phyloP scores from a whole-genome alignment of 2,329 filamentous ascomycete species.

The Knufia petricola region DNA sequence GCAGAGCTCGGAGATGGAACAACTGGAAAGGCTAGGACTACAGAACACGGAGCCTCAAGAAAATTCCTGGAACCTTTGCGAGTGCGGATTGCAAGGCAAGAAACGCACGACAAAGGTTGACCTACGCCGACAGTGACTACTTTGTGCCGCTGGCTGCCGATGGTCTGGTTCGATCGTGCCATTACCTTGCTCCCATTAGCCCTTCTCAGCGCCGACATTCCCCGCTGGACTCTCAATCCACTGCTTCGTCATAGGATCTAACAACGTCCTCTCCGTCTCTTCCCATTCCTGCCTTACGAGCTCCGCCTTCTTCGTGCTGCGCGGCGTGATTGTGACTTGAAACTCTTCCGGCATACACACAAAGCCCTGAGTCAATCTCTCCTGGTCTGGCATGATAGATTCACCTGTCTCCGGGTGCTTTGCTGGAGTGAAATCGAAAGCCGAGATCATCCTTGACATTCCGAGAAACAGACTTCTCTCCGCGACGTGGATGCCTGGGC shows the following conservation, averaged over 20 bases:
- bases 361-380: slow-evolving; percentile 35
- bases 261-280: slow-evolving; percentile 8
- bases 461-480: slow-evolving; percentile 25
- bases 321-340: slow-evolving; percentile 28
- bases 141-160: too few relatives aligned
- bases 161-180: too few relatives aligned
- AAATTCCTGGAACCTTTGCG: too few relatives aligned
- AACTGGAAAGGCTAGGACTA: too few relatives aligned
- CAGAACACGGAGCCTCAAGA: too few relatives aligned
- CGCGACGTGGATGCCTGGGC: slow-evolving; percentile 28
- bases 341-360: slow-evolving; percentile 37
- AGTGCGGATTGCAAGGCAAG: too few relatives aligned
- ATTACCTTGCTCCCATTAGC: too few relatives aligned
- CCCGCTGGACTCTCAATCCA: slow-evolving; percentile 3
- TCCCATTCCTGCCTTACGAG: slow-evolving; percentile 11
- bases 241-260: slow-evolving; percentile 14
- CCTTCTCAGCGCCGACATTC: not conserved
- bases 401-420: slow-evolving; percentile 25
- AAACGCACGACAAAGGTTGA: too few relatives aligned
- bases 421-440: slow-evolving; percentile 22
- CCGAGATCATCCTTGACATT: slow-evolving; percentile 26
- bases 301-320: slow-evolving; percentile 26
- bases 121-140: too few relatives aligned
- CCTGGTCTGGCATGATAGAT: slow-evolving; percentile 30
- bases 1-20: too few relatives aligned